A percentile compares a stretch with the other conserved stretches of the same genome.
These are phyloP conservation scores for Cyclocybe cylindracea DNA, from an alignment of 768 basidiomycete species.

Conservation along the genomic window DNA sequence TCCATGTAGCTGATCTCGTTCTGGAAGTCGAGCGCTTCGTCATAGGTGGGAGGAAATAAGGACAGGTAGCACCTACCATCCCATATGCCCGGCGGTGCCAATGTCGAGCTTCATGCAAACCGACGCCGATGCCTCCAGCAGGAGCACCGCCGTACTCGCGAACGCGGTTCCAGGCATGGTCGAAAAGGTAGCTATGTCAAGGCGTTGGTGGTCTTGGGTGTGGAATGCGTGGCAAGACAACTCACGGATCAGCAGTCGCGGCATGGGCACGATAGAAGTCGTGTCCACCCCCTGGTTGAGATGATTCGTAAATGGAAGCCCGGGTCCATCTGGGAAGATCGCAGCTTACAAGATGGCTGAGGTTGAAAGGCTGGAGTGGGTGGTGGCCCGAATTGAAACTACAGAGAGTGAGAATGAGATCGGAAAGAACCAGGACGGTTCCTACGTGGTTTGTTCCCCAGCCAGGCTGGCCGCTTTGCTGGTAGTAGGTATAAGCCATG, in stretches of 20 bases:
- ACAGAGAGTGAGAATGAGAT: conserved; percentile 3
- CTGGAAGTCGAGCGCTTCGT: conserved; percentile 28
- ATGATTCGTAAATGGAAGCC: conserved; percentile 17
- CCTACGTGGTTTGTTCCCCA: conserved; percentile 52
- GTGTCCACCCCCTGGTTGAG: conserved; percentile 52
- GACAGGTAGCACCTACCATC: conserved; percentile 43
- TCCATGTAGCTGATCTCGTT: conserved; percentile 50
- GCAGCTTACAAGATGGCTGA: conserved; percentile 52
- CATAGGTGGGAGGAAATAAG: neutral
- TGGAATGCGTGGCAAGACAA: conserved; percentile 14
- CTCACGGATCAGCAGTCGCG: conserved; percentile 57
- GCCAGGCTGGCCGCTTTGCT: conserved; percentile 38
- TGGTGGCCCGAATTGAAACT: conserved; percentile 46
- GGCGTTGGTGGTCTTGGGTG: conserved; percentile 14
- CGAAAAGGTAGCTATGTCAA: conserved; percentile 54
- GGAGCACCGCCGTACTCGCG: conserved; percentile 38
- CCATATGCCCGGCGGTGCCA: conserved; percentile 73
- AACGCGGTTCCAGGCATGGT: conserved; percentile 52
- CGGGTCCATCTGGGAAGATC: conserved; percentile 13
- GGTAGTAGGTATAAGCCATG: conserved; percentile 49
- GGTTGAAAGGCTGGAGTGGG: conserved; percentile 44
- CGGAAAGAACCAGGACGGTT: neutral
- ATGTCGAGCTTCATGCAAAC: conserved; percentile 58
- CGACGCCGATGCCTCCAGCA: conserved; percentile 44
- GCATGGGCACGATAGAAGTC: conserved; percentile 71